Conservation (phyloP, 2,329 filamentous ascomycete genomes). For the Cyphellophora europaea region DNA sequence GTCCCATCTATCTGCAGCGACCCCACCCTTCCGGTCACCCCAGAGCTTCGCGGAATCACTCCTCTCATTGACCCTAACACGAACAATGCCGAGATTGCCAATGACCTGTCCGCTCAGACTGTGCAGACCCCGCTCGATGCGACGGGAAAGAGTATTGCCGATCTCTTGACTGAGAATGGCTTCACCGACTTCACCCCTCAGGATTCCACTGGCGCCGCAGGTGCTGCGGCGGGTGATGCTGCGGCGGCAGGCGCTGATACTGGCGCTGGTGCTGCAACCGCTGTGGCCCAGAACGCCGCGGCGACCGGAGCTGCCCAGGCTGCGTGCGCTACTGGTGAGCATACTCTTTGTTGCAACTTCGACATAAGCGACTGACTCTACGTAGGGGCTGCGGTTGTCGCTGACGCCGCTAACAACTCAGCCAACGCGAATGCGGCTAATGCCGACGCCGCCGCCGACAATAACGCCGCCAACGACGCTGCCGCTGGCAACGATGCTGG, state of each 20-base stretch:
- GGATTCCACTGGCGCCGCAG: slow-evolving; percentile 10
- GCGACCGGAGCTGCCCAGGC: slow-evolving; percentile 12
- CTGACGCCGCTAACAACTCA: slow-evolving; percentile 10
- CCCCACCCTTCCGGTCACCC: slow-evolving; percentile 50
- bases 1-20: slow-evolving; percentile 57
- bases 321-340: slow-evolving; percentile 1
- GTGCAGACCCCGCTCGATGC: slow-evolving; percentile 47
- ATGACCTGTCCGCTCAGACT: slow-evolving; percentile 49
- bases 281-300: slow-evolving; percentile 8
- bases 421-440: slow-evolving; percentile 8
- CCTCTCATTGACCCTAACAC: slow-evolving; percentile 60
- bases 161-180: slow-evolving; percentile 52
- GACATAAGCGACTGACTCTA: no score
- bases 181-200: slow-evolving; percentile 50
- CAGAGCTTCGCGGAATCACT: slow-evolving; percentile 54
- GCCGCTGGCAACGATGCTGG: slow-evolving; percentile 3
- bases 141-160: slow-evolving; percentile 54
- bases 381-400: slow-evolving; percentile 5
- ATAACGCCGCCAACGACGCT: slow-evolving; percentile 4
- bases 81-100: slow-evolving; percentile 46
- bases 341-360: no score
- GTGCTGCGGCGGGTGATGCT: slow-evolving; percentile 22
- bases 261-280: slow-evolving; percentile 10
- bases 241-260: slow-evolving; percentile 10
- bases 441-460: slow-evolving; percentile 11